A percentile compares a stretch with the other conserved stretches of the same genome.
Conservation (phyloP, 1,284 basidiomycete species). For the Exsudoporus floridanus region DNA sequence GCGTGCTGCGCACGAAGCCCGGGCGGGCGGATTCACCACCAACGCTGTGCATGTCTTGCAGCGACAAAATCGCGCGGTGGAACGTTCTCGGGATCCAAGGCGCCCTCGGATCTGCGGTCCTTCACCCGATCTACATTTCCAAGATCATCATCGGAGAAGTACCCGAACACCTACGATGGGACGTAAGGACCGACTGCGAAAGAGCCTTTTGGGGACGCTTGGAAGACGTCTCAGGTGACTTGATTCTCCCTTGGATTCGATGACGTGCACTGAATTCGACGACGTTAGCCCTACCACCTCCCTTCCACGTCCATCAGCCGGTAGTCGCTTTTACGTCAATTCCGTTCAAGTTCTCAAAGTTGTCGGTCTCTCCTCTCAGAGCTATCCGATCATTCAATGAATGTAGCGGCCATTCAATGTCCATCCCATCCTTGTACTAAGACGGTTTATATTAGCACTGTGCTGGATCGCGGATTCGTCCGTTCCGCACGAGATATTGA, state of each 20-base stretch:
- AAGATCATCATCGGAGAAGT: constrained; percentile 75
- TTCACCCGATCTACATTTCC: constrained; percentile 65
- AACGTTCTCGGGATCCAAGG: constrained; percentile 83
- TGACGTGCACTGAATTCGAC: too few species aligned
- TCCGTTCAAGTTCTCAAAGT: constrained; percentile 61
- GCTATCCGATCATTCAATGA: constrained; percentile 59
- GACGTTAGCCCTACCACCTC: constrained; percentile 41
- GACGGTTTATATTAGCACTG: constrained; percentile 46
- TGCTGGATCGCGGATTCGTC: constrained; percentile 63
- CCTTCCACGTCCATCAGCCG: constrained; percentile 51
- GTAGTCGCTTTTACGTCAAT: constrained; percentile 55
- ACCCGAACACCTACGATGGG: constrained; percentile 36
- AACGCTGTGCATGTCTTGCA: constrained; percentile 83
- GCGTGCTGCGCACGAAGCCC: constrained; percentile 86
- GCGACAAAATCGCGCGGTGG: constrained; percentile 89
- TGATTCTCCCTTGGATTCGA: neutral
- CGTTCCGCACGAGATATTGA: constrained; percentile 56
- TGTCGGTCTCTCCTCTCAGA: constrained; percentile 33
- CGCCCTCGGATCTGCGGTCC: constrained; percentile 58
- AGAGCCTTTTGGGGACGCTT: constrained; percentile 59
- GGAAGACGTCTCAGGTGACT: constrained; percentile 38
- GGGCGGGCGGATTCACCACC: constrained; percentile 82
- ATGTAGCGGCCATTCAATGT: constrained; percentile 41
- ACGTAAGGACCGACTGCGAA: constrained; percentile 56
- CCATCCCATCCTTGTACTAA: constrained; percentile 12